Evolutionary conservation across 495 filamentous ascomycete genomes (phyloP).

Genomic region (Penicillium argentinense): DNA sequence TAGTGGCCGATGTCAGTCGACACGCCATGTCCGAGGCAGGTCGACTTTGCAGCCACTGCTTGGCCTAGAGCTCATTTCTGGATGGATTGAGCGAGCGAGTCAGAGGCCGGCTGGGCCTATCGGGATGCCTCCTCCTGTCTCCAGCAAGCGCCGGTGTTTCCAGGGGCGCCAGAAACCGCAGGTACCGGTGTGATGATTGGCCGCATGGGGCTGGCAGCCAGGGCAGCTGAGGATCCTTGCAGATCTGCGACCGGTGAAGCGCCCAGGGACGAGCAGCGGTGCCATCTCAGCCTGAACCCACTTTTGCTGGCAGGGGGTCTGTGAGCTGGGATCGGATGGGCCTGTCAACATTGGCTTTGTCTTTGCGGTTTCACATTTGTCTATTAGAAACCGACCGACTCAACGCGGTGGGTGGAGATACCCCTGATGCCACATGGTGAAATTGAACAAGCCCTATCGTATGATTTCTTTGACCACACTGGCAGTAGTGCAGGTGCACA

Average conservation of each 20-base stretch:
- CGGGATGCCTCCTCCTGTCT: constrained; percentile 9
- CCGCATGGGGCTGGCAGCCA: constrained; percentile 1
- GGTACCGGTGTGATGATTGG: constrained; percentile 9
- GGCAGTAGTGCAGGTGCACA: background rate
- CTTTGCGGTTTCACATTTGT: constrained; percentile 13
- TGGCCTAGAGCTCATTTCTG: constrained; percentile 10
- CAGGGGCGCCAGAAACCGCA: constrained; percentile 4
- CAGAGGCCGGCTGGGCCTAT: constrained; percentile 12
- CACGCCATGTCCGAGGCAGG: constrained; percentile 2
- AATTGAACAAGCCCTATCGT: background rate
- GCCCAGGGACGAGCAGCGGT: constrained; percentile 14
- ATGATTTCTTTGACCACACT: background rate
- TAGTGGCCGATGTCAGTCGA: constrained; percentile 3
- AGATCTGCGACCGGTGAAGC: constrained; percentile 24
- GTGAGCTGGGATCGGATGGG: background rate
- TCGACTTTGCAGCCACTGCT: constrained; percentile 4
- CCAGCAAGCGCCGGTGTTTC: constrained; percentile 17
- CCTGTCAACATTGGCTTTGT: constrained; percentile 14
- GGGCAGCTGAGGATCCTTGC: constrained; percentile 7
- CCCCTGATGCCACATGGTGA: background rate
- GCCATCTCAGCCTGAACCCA: background rate
- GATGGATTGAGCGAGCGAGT: constrained; percentile 4
- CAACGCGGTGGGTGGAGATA: background rate
- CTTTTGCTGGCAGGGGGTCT: no score
- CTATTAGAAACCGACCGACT: constrained; percentile 17